These are phyloP conservation scores for Bolboschoenoplectus hybrid DNA, from an alignment of 202 grass and related monocot species.

Conservation along the genomic window DNA sequence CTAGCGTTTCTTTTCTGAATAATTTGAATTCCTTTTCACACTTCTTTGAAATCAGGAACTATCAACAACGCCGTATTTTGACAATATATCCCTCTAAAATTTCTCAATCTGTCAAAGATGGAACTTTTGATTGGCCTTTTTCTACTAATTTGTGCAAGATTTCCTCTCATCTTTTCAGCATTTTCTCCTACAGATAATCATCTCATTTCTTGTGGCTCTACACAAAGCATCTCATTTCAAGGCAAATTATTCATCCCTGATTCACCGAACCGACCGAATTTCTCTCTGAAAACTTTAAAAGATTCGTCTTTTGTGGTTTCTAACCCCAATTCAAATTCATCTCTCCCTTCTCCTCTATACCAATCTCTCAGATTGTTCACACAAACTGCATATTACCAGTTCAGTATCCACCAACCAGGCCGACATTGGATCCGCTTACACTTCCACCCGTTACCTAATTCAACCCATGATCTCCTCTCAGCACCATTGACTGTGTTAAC, in stretches of 20 bases:
- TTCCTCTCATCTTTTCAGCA: slow-evolving; percentile 30
- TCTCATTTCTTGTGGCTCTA: slow-evolving; percentile 35
- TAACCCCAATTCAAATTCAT: slow-evolving; percentile 12
- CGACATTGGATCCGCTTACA: slow-evolving; percentile 45
- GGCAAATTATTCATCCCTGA: slow-evolving; percentile 37
- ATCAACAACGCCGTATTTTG: not conserved
- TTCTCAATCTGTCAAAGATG: not conserved
- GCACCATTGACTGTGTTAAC: slow-evolving; percentile 39
- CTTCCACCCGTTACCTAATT: slow-evolving; percentile 37
- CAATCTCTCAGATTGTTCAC: slow-evolving; percentile 45
- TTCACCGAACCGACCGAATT: slow-evolving; percentile 31
- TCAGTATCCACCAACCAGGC: slow-evolving; percentile 39
- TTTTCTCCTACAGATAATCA: slow-evolving; percentile 35
- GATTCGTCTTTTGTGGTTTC: slow-evolving; percentile 30
- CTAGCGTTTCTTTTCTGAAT: not conserved
- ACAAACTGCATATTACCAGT: slow-evolving; percentile 34
- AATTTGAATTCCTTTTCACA: not conserved
- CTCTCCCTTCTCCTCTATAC: slow-evolving; percentile 39
- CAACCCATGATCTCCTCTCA: slow-evolving; percentile 35
- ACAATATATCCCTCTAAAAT: not conserved
- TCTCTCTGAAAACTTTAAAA: slow-evolving; percentile 35
- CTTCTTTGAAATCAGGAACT: not conserved
- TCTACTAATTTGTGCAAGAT: slow-evolving; percentile 21
- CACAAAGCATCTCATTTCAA: slow-evolving; percentile 30
- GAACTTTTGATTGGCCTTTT: slow-evolving; percentile 16